phyloP scores from a whole-genome alignment of 1,284 basidiomycete genomes.

The Cryptococcus wingfieldii region DNA sequence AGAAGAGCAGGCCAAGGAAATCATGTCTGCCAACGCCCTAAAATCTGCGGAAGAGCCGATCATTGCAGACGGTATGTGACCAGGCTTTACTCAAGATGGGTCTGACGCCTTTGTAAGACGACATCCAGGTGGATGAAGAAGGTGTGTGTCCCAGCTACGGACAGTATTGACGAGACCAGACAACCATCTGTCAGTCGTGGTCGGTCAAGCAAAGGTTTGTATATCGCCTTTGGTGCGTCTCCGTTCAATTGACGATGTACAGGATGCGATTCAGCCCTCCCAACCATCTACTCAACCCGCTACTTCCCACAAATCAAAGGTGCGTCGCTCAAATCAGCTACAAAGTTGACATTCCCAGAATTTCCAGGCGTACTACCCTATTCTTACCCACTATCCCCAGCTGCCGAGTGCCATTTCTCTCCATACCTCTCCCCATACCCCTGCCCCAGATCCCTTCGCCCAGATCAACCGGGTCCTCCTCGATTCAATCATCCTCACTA shows the following conservation, averaged over 20 bases:
- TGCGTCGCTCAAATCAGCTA: not conserved
- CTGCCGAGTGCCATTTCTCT: not conserved
- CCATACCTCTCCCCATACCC: constrained; percentile 4
- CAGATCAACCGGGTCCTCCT: constrained; percentile 12
- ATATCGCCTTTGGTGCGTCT: not conserved
- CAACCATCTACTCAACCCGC: not conserved
- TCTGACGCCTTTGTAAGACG: not conserved
- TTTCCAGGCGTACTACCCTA: constrained; percentile 29
- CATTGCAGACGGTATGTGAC: not conserved
- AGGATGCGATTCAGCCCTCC: not conserved
- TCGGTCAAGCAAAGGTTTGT: not conserved
- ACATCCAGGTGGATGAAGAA: not conserved
- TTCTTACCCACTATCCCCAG: constrained; percentile 13
- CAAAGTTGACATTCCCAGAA: constrained; percentile 7
- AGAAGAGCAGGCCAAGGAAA: not conserved
- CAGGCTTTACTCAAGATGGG: not conserved
- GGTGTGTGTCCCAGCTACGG: not conserved
- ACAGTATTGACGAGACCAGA: not conserved
- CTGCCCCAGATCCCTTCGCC: not conserved
- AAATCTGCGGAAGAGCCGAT: not conserved
- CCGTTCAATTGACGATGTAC: not conserved
- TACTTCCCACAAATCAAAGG: not conserved
- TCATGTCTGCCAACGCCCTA: not conserved
- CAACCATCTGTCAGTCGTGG: not conserved
- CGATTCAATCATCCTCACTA: constrained; percentile 37